Evolutionary conservation across 345 rosid species (phyloP).

Genomic region (Eucalyptus erythrocorys): DNA sequence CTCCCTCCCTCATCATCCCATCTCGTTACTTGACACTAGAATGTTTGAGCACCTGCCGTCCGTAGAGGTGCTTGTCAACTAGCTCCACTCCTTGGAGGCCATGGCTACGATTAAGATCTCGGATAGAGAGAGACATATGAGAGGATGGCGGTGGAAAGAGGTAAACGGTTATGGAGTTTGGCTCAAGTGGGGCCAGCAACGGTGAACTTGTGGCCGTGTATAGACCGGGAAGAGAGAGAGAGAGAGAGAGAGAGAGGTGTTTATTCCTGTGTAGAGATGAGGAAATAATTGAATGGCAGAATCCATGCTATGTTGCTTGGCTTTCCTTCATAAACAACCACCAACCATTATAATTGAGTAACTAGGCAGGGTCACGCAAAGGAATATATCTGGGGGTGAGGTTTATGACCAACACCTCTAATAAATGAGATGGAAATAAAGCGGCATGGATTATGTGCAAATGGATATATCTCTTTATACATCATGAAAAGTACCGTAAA

Average conservation of each 20-base stretch:
- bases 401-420: constrained; percentile 7
- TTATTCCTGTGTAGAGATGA: too few species aligned
- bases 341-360: not conserved
- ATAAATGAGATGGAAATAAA: not conserved
- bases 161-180: too few species aligned
- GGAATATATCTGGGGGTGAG: not conserved
- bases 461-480: not conserved
- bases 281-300: not conserved
- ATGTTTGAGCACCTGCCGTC: constrained; percentile 6
- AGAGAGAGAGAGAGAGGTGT: too few species aligned
- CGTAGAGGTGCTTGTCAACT: not conserved
- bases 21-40: not conserved
- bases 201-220: too few species aligned
- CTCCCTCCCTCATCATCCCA: not conserved
- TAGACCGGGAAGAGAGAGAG: too few species aligned
- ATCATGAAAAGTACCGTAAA: not conserved
- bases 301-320: not conserved
- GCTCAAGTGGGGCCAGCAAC: too few species aligned
- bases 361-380: not conserved
- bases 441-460: not conserved
- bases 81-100: not conserved
- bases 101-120: not conserved
- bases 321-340: not conserved
- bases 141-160: not conserved
- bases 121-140: not conserved